Evolutionary conservation across 192 early-diverging fungal genomes (phyloP), one percentile per base, ranked within the genome.

Genomic region (Coemansia erecta): DNA sequence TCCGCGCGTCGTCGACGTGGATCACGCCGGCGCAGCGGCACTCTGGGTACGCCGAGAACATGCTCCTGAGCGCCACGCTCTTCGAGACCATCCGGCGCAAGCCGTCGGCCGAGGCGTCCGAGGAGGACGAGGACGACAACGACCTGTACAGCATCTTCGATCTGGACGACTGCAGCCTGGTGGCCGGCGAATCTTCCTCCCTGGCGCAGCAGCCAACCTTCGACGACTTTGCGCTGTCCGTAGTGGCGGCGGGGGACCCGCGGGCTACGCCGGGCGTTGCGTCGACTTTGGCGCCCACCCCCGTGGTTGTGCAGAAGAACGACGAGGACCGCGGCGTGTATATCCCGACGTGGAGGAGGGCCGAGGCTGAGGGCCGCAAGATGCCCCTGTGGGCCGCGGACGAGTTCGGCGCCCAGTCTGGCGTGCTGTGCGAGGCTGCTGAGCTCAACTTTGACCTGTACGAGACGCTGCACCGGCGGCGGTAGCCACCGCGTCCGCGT

Each of bases 391-490:
- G 75, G 66, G 63, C 64, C 1, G 70, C 53, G 17, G 22, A 42
- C 0, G 60, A 78, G 54, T 68, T 55, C 33, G 75, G 57, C 1
- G 50, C 48, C 40, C 66, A 78, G 59, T 65, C 75, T 11, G 75
- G 66, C 2, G 31, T 72, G 12, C 43, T 78, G 45, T 56, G 70
- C 56, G 75, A 78, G 66, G 75, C 70, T 28, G 75, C 75, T 0
- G 75, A 64, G 58, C 75, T 78, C 33, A 78, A 62, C 53, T 78
- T 78, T 69, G 66, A 78, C 49, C 64, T 78, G 15, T 78, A 78
- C 53, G 75, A 78, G 50, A 72, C 75, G 1, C 56, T 78, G 53
- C 75, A 68, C 48, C 51, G 48, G 22, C 62, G 62, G 37, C 69
- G 60, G 46, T 72, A 33, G 63, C n/a, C n/a, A n/a, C n/a, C n/a